Conservation (phyloP, 1,139 yeast species). For the Pichia cactophila region DNA sequence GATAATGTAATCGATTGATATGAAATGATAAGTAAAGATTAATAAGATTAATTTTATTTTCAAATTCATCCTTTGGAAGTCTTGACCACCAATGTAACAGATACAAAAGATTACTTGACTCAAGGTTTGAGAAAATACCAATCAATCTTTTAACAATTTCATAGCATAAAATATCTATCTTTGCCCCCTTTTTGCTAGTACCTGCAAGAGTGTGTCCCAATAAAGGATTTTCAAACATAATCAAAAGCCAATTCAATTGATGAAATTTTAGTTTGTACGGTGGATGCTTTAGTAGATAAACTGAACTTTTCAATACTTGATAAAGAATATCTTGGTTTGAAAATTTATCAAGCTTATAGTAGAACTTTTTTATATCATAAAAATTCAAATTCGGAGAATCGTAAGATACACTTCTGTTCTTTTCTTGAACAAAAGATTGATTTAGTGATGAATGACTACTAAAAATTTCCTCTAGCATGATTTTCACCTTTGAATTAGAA, state of each 20-base stretch:
- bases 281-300: constrained; percentile 42
- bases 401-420: not conserved
- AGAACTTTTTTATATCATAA: constrained; percentile 37
- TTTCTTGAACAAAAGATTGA: not conserved
- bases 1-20: constrained; percentile 30
- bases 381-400: constrained; percentile 39
- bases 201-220: constrained; percentile 39
- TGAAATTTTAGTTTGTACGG: constrained; percentile 31
- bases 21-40: constrained; percentile 64
- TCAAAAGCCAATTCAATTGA: constrained; percentile 46
- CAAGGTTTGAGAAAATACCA: constrained; percentile 55
- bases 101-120: constrained; percentile 36
- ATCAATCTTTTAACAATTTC: constrained; percentile 60
- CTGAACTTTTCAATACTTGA: constrained; percentile 42
- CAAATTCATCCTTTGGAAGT: constrained; percentile 35
- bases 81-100: constrained; percentile 55
- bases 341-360: constrained; percentile 36
- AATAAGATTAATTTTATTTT: constrained; percentile 43
- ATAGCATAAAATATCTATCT: constrained; percentile 48
- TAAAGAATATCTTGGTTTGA: constrained; percentile 57
- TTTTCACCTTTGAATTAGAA: not conserved
- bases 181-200: constrained; percentile 31
- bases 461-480: not conserved
- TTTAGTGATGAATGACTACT: not conserved
- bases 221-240: constrained; percentile 57